Evolutionary conservation across 768 basidiomycete genomes (phyloP).

Genomic region (Phanerodontia chrysosporium): DNA sequence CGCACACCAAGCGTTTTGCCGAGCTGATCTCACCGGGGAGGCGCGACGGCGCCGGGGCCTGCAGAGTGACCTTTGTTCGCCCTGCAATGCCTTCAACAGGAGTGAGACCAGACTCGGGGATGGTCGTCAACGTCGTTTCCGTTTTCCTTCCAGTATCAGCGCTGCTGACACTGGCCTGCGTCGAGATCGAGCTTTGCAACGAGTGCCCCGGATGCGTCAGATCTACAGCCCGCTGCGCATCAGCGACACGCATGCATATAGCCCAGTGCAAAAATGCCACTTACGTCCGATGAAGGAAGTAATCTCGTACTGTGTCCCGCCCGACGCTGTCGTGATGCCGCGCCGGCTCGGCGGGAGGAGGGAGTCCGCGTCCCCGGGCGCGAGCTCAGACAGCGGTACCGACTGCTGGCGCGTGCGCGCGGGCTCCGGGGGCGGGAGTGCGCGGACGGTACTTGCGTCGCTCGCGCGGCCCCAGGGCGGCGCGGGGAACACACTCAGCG

Average conservation of each 20-base stretch:
- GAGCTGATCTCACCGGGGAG: no score
- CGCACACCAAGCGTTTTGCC: no score
- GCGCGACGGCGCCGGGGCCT: no score
- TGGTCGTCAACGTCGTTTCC: background rate
- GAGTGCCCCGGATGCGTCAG: slow-evolving; percentile 27
- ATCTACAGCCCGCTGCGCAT: slow-evolving; percentile 28
- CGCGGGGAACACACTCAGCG: slow-evolving; percentile 65
- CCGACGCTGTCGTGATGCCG: slow-evolving; percentile 32
- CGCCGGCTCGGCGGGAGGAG: slow-evolving; percentile 1
- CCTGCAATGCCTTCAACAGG: background rate
- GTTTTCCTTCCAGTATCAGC: background rate
- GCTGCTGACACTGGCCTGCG: background rate
- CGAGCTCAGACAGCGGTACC: slow-evolving; percentile 8
- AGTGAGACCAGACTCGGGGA: background rate
- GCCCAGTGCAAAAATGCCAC: slow-evolving; percentile 13
- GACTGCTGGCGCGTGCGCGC: slow-evolving; percentile 8
- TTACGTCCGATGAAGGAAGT: slow-evolving; percentile 66
- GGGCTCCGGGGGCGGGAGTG: no score
- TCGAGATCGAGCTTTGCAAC: background rate
- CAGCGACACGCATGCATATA: background rate
- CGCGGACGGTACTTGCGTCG: slow-evolving; percentile 4
- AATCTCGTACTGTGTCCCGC: slow-evolving; percentile 60
- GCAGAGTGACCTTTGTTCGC: background rate
- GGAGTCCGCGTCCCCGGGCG: background rate
- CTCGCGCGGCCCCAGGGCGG: slow-evolving; percentile 41